phyloP scores from a whole-genome alignment of 2,329 filamentous ascomycete genomes.

The Decorospora gaudefroyi region DNA sequence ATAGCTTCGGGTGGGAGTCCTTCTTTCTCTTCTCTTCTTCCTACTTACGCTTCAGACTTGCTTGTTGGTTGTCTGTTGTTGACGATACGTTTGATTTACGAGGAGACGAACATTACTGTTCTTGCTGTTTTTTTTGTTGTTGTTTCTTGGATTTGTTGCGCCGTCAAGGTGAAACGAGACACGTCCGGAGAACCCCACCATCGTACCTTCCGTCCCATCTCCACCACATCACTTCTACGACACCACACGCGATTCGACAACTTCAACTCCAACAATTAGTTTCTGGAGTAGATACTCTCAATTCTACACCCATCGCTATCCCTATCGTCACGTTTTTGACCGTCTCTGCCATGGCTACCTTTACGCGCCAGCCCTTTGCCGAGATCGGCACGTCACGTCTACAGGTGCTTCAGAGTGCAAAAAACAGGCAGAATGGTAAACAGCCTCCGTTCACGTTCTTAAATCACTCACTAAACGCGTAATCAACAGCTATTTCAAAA shows the following conservation, averaged over 20 bases:
- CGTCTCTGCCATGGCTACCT: constrained; percentile 47
- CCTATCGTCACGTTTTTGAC: constrained; percentile 3
- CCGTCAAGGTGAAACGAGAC: constrained; percentile 9
- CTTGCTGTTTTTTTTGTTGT: constrained; percentile 5
- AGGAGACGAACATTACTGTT: not conserved
- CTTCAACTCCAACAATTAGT: constrained; percentile 4
- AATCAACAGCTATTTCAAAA: constrained; percentile 38
- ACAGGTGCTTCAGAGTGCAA: constrained; percentile 72
- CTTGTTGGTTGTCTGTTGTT: not conserved
- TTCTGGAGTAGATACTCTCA: not conserved
- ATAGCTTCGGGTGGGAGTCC: constrained; percentile 19
- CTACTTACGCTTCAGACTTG: not conserved
- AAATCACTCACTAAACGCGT: constrained; percentile 27
- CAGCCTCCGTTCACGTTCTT: not conserved
- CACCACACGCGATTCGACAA: constrained; percentile 4
- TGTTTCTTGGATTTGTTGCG: constrained; percentile 7
- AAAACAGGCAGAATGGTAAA: constrained; percentile 73
- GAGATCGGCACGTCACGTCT: constrained; percentile 71
- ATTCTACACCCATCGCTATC: constrained; percentile 1
- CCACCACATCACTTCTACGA: constrained; percentile 9
- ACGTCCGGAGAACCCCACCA: constrained; percentile 15
- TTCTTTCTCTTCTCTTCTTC: constrained; percentile 7
- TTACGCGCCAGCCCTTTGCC: constrained; percentile 72
- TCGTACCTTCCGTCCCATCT: constrained; percentile 10
- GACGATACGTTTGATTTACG: not conserved